phyloP scores from a whole-genome alignment of 1,139 yeast species.

The Nakaseomyces bracarensis region DNA sequence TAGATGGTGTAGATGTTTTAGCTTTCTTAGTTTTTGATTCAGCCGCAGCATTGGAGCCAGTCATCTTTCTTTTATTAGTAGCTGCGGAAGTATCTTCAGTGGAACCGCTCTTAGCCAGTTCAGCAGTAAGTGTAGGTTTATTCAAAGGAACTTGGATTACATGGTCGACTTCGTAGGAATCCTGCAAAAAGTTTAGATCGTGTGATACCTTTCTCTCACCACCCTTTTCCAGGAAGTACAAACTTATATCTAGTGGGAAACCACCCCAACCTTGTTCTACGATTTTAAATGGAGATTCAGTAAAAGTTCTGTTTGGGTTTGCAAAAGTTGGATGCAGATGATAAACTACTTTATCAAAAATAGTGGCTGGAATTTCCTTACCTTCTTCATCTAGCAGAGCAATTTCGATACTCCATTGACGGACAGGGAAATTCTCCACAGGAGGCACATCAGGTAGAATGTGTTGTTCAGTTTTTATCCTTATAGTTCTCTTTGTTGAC shows the following conservation, averaged over 20 bases:
- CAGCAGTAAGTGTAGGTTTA: constrained; percentile 63
- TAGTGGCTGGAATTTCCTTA: constrained; percentile 73
- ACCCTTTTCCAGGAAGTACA: constrained; percentile 72
- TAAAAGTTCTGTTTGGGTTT: constrained; percentile 75
- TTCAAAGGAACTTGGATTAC: constrained; percentile 65
- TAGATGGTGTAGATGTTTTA: constrained; percentile 36
- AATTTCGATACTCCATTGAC: constrained; percentile 82
- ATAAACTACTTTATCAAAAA: constrained; percentile 88
- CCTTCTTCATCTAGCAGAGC: constrained; percentile 72
- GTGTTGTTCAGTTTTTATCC: constrained; percentile 82
- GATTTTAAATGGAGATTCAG: constrained; percentile 79
- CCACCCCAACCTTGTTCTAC: constrained; percentile 99
- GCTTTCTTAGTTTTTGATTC: constrained; percentile 57
- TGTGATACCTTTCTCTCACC: constrained; percentile 84
- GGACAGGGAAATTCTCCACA: constrained; percentile 89
- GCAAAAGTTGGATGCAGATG: constrained; percentile 91
- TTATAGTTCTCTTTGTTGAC: constrained; percentile 74
- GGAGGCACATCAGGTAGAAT: constrained; percentile 79
- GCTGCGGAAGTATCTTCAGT: constrained; percentile 36
- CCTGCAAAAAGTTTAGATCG: constrained; percentile 78
- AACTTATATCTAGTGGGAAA: constrained; percentile 75
- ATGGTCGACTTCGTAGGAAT: constrained; percentile 71
- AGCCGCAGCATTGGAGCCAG: constrained; percentile 25
- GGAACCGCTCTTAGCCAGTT: constrained; percentile 73
- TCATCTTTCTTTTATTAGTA: constrained; percentile 34